A percentile compares a stretch with the other conserved stretches of the same genome.
These are phyloP conservation scores for Pythium insidiosum DNA, from an alignment of 352 stramenopile genomes.

Conservation along the genomic window DNA sequence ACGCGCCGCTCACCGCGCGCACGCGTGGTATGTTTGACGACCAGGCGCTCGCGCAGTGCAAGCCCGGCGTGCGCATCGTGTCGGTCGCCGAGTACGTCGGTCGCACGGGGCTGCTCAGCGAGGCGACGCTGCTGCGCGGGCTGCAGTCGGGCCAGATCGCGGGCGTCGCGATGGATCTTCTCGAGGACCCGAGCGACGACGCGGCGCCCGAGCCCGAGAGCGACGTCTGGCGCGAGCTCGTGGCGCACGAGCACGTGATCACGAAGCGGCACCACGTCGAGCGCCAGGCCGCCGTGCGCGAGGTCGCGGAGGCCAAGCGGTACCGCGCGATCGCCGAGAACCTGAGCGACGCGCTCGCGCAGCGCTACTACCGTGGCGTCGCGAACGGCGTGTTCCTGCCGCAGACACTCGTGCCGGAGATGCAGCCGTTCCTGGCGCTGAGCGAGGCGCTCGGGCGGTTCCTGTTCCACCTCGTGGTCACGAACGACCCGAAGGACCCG, in stretches of 20 bases:
- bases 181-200: conserved; percentile 17
- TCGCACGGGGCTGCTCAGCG: conserved; percentile 71
- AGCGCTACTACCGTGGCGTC: conserved; percentile 69
- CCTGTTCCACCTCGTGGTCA: conserved; percentile 55
- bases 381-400: conserved; percentile 83
- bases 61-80: conserved; percentile 86
- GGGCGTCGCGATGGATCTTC: conserved; percentile 77
- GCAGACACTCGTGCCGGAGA: conserved; percentile 64
- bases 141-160: conserved; percentile 73
- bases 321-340: conserved; percentile 78
- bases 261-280: conserved; percentile 86
- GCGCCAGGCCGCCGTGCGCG: conserved; percentile 77
- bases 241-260: conserved; percentile 85
- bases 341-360: conserved; percentile 55
- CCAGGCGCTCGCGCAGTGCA: conserved; percentile 80
- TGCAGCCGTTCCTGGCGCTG: conserved; percentile 73
- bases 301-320: conserved; percentile 33
- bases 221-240: conserved; percentile 56
- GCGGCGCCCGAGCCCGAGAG: conserved; percentile 27
- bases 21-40: conserved; percentile 87
- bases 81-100: conserved; percentile 70
- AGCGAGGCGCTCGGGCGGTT: conserved; percentile 67
- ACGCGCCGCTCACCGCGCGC: conserved; percentile 91
- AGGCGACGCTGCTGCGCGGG: conserved; percentile 59
- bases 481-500: conserved; percentile 46